Base-by-base conservation (phyloP, 2,329 filamentous ascomycete species). In the Scedosporium aurantiacum region DNA sequence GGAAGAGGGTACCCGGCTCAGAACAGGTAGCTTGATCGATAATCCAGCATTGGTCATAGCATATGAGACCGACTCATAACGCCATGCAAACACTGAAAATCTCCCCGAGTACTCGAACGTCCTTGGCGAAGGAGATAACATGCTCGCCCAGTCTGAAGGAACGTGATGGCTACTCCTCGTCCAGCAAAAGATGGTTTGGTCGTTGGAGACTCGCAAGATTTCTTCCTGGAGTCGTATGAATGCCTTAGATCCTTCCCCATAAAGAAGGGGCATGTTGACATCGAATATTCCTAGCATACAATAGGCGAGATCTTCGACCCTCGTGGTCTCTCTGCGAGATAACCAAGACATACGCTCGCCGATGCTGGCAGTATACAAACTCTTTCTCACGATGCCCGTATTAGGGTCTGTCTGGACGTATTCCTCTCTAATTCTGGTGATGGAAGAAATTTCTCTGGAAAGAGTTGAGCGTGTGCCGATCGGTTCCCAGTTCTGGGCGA, bases 401-500 rank as follows among this genome's bases (percentile, higher is more conserved):
- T n/a, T 5, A 2, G 43, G 7, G 16, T 47, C 43, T 47, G 32
- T 10, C 32, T 47, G 43, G 6, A 47, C n/a, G 43, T 21, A 47
- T 2, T 47, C 18, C 12, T 21, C 16, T n/a, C 18, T 5, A 14
- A 47, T 5, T n/a, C 43, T 21, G 43, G 43, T 47, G 5, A 47
- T 47, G 16, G 16, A n/a, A 5, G 16, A 5, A 18, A 47, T 47
- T 47, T n/a, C 43, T n/a, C 5, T 5, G 16, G 43, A n/a, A 18
- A 47, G 18, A n/a, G 5, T 14, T n/a, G 18, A 6, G 16, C 43
- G 16, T n/a, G 16, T 2, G 5, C 43, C 43, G 16, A 47, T n/a
- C 16, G 16, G 8, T 12, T 56, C 58, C 64, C 63, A 67, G 28
- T 64, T 60, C 0, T 43, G 37, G 45, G 55, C 57, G 18, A 62